Conservation (phyloP, 2,329 filamentous ascomycete species). For the Aureobasidium musti region DNA sequence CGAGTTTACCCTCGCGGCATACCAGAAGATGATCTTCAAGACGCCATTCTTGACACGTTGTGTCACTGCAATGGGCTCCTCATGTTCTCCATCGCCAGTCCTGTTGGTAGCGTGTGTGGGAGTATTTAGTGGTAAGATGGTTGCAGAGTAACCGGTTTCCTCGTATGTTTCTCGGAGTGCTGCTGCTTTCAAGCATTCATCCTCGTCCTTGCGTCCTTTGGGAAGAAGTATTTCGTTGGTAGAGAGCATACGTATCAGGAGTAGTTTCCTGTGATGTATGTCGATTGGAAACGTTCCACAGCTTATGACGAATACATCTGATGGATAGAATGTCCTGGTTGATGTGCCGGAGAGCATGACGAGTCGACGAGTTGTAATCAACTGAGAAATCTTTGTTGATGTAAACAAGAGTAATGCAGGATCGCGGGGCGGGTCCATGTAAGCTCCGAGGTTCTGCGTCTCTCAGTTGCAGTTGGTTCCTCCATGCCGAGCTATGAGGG, state of each 20-base stretch:
- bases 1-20: constrained; percentile 15
- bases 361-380: background rate
- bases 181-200: constrained; percentile 30
- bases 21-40: constrained; percentile 29
- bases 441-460: background rate
- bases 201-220: constrained; percentile 32
- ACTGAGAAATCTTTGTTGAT: background rate
- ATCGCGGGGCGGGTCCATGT: background rate
- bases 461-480: too few species aligned
- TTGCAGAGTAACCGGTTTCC: constrained; percentile 30
- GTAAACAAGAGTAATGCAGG: background rate
- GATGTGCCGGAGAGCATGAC: background rate
- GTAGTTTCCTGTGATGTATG: background rate
- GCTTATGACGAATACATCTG: constrained; percentile 9
- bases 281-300: constrained; percentile 10
- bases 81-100: background rate
- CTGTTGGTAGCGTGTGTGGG: background rate
- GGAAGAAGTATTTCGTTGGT: constrained; percentile 30
- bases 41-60: background rate
- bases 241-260: background rate
- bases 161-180: constrained; percentile 32
- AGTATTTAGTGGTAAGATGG: background rate
- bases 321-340: background rate
- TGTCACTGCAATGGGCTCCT: constrained; percentile 9
- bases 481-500: too few species aligned